Evolutionary conservation across 352 stramenopile species (phyloP), one percentile per base, ranked within the genome.

Genomic region (Stramenopiles sp.): DNA sequence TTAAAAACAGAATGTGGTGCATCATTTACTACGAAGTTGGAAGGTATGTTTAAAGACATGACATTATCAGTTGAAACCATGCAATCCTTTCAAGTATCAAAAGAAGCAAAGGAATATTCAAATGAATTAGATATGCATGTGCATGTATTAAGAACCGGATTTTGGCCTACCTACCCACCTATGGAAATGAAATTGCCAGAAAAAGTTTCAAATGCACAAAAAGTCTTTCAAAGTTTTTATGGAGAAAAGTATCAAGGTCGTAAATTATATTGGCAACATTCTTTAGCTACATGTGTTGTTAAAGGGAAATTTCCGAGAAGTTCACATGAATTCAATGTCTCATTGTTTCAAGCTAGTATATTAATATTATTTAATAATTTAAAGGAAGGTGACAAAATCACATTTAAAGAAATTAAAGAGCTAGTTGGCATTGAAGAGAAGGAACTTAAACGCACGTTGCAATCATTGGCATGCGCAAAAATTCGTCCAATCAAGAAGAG

Each of bases 31-130:
- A 96, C 92, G 82, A 99, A 99, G 87, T 93, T 99, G 53, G 96
- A 99, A 83, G 96, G 96, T 7, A 99, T 99, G 95, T 99, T 98
- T 84, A 97, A 97, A 84, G 96, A 99, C 84, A 98, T 99, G 79
- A 93, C 98, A 78, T 88, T 97, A 32, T 97, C 90, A 27, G 85
- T 91, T 74, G 96, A 97, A 69, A 90, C 97, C 43, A 98, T 98
- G 93, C 88, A 82, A 0, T 87, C 94, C 78, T 97, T 96, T 82
- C 82, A 90, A 32, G 85, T 95, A 79, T 69, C 63, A 0, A 0
- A 80, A 13, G 78, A 82, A 33, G 23, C 27, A 31, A 73, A 74
- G 4, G 7, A 84, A 78, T 43, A 83, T 74, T 63, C 79, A 13
- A 81, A 82, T 30, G 32, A 80, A 6, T 87, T 92, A 4, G 94